phyloP scores from a whole-genome alignment of 2,329 filamentous ascomycete genomes.

The Xylaria sp. region DNA sequence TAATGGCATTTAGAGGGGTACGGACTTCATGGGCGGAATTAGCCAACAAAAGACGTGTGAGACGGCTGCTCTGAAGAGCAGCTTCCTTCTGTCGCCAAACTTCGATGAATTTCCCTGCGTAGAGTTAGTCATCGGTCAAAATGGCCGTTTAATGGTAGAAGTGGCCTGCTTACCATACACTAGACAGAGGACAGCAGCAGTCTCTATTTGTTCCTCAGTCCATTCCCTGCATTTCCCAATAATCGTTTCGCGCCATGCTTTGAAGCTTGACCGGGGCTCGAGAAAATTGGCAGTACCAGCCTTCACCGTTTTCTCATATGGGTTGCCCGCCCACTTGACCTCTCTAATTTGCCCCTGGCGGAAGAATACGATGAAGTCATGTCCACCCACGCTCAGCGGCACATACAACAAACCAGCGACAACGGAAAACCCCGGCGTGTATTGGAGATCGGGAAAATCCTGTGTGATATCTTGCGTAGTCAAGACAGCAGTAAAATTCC shows the following conservation, averaged over 20 bases:
- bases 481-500: constrained; percentile 77
- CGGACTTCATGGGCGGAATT: constrained; percentile 94
- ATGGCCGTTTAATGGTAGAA: neutral
- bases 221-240: constrained; percentile 86
- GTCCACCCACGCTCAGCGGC: constrained; percentile 77
- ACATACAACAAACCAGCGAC: constrained; percentile 85
- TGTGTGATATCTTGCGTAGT: constrained; percentile 78
- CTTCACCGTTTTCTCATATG: constrained; percentile 80
- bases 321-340: constrained; percentile 88
- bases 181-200: constrained; percentile 84
- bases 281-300: constrained; percentile 78
- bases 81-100: constrained; percentile 93
- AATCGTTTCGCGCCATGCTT: constrained; percentile 82
- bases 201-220: constrained; percentile 90
- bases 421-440: constrained; percentile 79
- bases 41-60: constrained; percentile 81
- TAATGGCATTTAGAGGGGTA: constrained; percentile 90
- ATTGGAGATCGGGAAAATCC: constrained; percentile 85
- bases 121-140: constrained; percentile 5
- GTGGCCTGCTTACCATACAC: constrained; percentile 76
- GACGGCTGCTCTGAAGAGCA: constrained; percentile 80
- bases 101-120: constrained; percentile 78
- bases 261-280: constrained; percentile 83
- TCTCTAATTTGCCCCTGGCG: constrained; percentile 78
- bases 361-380: constrained; percentile 92